Percentiles rank a stretch among this genome's conserved stretches.
Evolutionary conservation across 208 protist genomes (phyloP).

Genomic region (Trichomonas gallinae): DNA sequence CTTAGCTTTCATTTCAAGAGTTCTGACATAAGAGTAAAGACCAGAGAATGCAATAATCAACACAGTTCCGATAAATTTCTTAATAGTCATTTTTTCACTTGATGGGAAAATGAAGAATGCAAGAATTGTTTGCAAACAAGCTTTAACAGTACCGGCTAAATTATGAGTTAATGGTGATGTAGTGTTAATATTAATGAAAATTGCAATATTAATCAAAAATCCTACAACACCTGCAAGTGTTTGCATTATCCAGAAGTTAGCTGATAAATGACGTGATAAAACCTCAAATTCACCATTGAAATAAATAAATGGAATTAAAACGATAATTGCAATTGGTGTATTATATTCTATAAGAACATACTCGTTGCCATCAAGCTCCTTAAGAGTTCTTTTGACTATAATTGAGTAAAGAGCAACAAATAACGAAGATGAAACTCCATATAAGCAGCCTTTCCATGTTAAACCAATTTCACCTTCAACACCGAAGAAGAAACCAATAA

Average conservation of each 20-base stretch:
- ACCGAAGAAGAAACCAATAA: conserved; percentile 49
- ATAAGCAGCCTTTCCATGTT: conserved; percentile 35
- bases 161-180: conserved; percentile 49
- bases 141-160: conserved; percentile 49
- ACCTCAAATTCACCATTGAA: conserved; percentile 37
- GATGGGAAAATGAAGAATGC: conserved; percentile 32
- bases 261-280: background rate
- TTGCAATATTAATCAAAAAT: conserved; percentile 45
- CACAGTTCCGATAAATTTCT: conserved; percentile 32
- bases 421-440: conserved; percentile 43
- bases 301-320: conserved; percentile 45
- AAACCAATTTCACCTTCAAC: conserved; percentile 40
- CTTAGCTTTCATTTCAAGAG: conserved; percentile 28
- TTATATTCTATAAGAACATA: conserved; percentile 46
- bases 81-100: background rate
- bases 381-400: conserved; percentile 44
- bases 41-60: conserved; percentile 29
- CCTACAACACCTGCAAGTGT: conserved; percentile 46
- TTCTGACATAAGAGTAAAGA: conserved; percentile 29
- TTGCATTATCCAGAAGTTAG: conserved; percentile 43
- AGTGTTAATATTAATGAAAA: conserved; percentile 49
- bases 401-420: conserved; percentile 51
- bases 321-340: conserved; percentile 38
- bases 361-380: conserved; percentile 39
- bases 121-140: conserved; percentile 44